Conservation (phyloP, 306 rosid genomes). For the Senna tora region DNA sequence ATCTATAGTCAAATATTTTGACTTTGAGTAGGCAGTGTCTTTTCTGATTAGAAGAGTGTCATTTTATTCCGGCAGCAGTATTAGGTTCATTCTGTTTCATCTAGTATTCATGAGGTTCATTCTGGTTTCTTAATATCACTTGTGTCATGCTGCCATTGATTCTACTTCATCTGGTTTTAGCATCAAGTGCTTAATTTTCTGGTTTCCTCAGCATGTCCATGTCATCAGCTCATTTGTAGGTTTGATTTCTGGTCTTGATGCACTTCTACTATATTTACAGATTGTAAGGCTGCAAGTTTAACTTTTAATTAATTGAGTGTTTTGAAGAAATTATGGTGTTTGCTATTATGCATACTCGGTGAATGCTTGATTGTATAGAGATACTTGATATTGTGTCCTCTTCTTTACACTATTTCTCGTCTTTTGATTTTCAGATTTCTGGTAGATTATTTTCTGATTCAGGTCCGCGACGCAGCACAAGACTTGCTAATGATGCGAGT, state of each 20-base stretch:
- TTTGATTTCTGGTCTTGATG: conserved; percentile 17
- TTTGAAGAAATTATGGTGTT: conserved; percentile 15
- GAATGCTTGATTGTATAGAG: conserved; percentile 9
- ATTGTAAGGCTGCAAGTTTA: conserved; percentile 12
- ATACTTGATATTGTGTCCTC: conserved; percentile 26
- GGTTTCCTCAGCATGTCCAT: conserved; percentile 15
- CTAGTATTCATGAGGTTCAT: neutral
- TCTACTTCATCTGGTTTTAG: conserved; percentile 27
- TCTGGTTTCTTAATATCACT: conserved; percentile 9
- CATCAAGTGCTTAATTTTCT: conserved; percentile 23
- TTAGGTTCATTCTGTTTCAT: conserved; percentile 24
- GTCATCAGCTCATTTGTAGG: neutral
- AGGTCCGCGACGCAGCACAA: conserved; percentile 88
- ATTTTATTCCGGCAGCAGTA: neutral
- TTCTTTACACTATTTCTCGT: conserved; percentile 22
- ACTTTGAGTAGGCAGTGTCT: conserved; percentile 15
- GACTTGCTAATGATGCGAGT: conserved; percentile 78
- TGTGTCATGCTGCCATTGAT: conserved; percentile 23
- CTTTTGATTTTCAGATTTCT: conserved; percentile 54
- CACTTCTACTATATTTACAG: neutral
- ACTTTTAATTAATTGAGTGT: conserved; percentile 4
- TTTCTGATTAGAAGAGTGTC: conserved; percentile 6
- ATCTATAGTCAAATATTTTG: neutral
- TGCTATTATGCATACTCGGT: conserved; percentile 7
- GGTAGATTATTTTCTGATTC: conserved; percentile 95